Base-by-base conservation (phyloP, 306 rosid genomes). In the Vicia faba region DNA sequence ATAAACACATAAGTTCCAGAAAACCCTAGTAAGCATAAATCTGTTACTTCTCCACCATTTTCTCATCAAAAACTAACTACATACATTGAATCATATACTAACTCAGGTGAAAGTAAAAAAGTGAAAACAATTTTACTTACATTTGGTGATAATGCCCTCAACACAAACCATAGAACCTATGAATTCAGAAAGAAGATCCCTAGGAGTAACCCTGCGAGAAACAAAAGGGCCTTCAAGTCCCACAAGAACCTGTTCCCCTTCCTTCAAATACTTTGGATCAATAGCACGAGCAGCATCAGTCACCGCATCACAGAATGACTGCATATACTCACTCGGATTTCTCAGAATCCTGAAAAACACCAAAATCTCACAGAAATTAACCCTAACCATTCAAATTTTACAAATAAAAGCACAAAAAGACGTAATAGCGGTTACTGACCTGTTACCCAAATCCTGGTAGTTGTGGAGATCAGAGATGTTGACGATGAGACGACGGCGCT, bases 151-250 rank as follows among this genome's bases (percentile, higher is more conserved):
- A 56, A 93, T 93, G 63, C 97, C 99, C 65, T 91, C 96, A 7
- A 93, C 92, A 29, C 96, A 93, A 67, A 93, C 99, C 99, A 93
- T 82, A 59, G 97, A 86, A 45, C 99, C 97, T 41, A 93, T 93
- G 80, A 88, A 93, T 54, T 83, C 84, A 63, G 99, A 86, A 3
- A 93, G 89, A 59, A 93, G 88, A 0, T 89, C 99, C 63, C 99
- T 82, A 0, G 99, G 99, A 3, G 97, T 88, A 77, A 93, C 87
- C 0, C 95, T 83, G 2, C 96, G 96, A 20, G 99, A 90, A 69
- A 88, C 99, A 44, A 93, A 93, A 14, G 93, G 96, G 2, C 97
- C 99, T 83, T 85, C 93, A 59, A 93, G 83, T 13, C 99, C 99
- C 44, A 93, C 97, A 10, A 77, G 84, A 40, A 93, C 87, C 38